A percentile compares a stretch with the other conserved stretches of the same genome.
Conservation (phyloP, 176 grass and related monocot species). For the Typha latifolia region DNA sequence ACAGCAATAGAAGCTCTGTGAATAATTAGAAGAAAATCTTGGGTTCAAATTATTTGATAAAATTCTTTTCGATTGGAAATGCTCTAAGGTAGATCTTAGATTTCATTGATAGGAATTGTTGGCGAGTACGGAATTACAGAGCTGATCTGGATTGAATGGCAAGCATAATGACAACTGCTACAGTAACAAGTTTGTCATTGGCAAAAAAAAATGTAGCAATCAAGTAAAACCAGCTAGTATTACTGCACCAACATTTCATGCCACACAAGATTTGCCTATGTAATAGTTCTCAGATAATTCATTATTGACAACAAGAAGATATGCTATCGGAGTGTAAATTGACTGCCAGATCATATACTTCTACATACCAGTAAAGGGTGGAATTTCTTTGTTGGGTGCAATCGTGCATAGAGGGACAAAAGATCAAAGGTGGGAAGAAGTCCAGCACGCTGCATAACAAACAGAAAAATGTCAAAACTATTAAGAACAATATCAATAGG, state of each 20-base stretch:
- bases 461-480: background rate
- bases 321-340: background rate
- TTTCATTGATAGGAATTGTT: background rate
- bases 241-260: too few relatives aligned
- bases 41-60: too few relatives aligned
- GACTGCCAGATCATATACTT: background rate
- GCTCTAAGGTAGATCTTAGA: background rate
- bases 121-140: too few relatives aligned
- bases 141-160: too few relatives aligned
- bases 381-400: slow-evolving; percentile 57
- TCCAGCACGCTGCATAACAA: slow-evolving; percentile 60
- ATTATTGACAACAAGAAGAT: background rate
- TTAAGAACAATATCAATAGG: slow-evolving; percentile 12
- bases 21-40: too few relatives aligned
- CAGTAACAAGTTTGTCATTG: too few relatives aligned
- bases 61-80: too few relatives aligned
- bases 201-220: too few relatives aligned
- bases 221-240: too few relatives aligned
- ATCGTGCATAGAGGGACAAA: slow-evolving; percentile 63
- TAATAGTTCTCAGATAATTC: background rate
- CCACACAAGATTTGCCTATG: background rate
- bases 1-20: too few relatives aligned
- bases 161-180: too few relatives aligned
- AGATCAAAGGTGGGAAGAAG: slow-evolving; percentile 87
- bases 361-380: slow-evolving; percentile 61